These are phyloP conservation scores for Telopea speciosissima DNA, from an alignment of 177 flowering plant species.

Conservation along the genomic window DNA sequence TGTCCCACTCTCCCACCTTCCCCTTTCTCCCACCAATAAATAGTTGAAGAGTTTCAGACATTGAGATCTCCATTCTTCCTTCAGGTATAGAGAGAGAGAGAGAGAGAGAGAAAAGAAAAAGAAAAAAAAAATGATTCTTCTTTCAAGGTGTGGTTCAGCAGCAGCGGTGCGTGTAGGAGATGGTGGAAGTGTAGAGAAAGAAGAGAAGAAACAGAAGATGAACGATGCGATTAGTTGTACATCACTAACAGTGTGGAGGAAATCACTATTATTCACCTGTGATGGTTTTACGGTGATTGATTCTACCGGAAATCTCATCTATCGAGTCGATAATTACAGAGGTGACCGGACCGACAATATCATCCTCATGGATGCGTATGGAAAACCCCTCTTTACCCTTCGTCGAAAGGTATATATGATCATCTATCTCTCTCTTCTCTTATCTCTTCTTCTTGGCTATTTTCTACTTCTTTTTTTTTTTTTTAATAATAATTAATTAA, in stretches of 20 bases:
- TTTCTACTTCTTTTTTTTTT: not conserved
- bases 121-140: conserved; percentile 11
- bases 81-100: no score
- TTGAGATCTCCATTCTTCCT: no score
- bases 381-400: conserved; percentile 43
- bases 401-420: conserved; percentile 57
- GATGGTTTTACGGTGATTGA: conserved; percentile 61
- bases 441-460: no score
- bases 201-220: not conserved
- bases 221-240: no score
- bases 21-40: no score
- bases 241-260: conserved; percentile 63
- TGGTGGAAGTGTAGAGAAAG: not conserved
- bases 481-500: no score
- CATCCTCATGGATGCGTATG: conserved; percentile 53
- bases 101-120: not conserved
- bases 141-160: conserved; percentile 9
- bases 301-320: conserved; percentile 40
- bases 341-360: conserved; percentile 28
- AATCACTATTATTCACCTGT: conserved; percentile 49
- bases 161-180: no score
- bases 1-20: no score
- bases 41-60: no score
- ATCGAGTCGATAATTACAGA: conserved; percentile 53
- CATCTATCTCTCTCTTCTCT: no score